phyloP scores from a whole-genome alignment of 2,329 filamentous ascomycete genomes.

The Zasmidium angulare region DNA sequence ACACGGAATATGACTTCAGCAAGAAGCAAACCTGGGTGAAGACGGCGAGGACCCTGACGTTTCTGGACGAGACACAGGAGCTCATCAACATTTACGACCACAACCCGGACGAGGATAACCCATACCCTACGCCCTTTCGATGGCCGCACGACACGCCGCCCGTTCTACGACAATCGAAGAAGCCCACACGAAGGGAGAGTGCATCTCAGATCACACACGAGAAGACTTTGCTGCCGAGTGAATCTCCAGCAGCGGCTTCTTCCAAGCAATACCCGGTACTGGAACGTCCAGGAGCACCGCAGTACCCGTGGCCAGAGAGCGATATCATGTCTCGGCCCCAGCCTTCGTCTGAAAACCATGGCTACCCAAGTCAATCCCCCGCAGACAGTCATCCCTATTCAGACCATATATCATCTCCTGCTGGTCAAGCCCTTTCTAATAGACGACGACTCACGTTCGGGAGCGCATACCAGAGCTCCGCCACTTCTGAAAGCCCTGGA shows the following conservation, averaged over 20 bases:
- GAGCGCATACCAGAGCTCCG: constrained; percentile 18
- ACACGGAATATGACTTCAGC: constrained; percentile 34
- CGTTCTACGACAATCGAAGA: background rate
- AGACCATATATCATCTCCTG: background rate
- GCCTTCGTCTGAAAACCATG: background rate
- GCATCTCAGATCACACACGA: background rate
- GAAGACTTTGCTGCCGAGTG: background rate
- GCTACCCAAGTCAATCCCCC: background rate
- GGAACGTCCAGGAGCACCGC: constrained; percentile 7
- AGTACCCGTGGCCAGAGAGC: constrained; percentile 8
- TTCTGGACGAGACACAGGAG: constrained; percentile 35
- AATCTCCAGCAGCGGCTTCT: background rate
- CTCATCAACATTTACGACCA: constrained; percentile 35
- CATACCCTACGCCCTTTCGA: constrained; percentile 11
- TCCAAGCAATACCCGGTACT: background rate
- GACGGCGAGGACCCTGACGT: constrained; percentile 31
- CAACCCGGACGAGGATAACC: constrained; percentile 23
- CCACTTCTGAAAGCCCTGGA: constrained; percentile 9
- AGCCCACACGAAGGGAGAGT: background rate
- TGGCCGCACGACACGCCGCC: constrained; percentile 1
- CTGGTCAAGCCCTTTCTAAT: constrained; percentile 6
- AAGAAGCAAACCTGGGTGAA: constrained; percentile 33
- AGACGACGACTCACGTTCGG: constrained; percentile 21
- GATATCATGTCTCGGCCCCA: background rate
- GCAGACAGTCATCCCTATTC: constrained; percentile 8